These are phyloP conservation scores for Citrullus colocynthis DNA, from an alignment of 306 rosid genomes.

Conservation along the genomic window DNA sequence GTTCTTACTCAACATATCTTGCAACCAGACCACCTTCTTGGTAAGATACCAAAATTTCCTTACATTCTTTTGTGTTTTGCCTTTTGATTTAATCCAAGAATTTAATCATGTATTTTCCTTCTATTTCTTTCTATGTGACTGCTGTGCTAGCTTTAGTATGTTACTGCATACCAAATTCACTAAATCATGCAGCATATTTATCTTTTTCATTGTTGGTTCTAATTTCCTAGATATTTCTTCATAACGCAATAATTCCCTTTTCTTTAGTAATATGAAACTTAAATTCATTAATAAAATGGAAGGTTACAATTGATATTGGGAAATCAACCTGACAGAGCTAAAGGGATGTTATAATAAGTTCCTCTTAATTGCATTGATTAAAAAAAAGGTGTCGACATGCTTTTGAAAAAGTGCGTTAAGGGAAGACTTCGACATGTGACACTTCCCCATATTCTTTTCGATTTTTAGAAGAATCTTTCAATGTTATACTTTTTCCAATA, in stretches of 20 bases:
- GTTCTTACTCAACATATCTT: slow-evolving; percentile 59
- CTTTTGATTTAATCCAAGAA: not conserved
- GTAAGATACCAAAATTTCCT: slow-evolving; percentile 31
- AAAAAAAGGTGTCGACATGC: not conserved
- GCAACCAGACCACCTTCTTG: slow-evolving; percentile 72
- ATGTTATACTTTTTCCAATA: not conserved
- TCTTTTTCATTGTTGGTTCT: not conserved
- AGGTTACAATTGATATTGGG: not conserved
- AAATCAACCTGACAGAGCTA: not conserved
- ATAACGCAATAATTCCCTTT: not conserved
- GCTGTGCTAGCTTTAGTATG: not conserved
- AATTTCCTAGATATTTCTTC: not conserved
- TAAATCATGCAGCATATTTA: not conserved
- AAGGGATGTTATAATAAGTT: not conserved
- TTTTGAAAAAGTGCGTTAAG: not conserved
- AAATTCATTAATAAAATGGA: not conserved
- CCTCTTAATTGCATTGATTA: not conserved
- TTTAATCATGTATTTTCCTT: not conserved
- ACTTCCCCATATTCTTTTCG: not conserved
- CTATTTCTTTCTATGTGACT: not conserved
- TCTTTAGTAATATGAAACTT: not conserved
- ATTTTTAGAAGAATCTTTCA: not conserved
- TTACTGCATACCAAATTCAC: not conserved
- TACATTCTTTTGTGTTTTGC: slow-evolving; percentile 1
- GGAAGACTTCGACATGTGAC: not conserved